Base-by-base conservation (phyloP, 768 basidiomycete species). In the Collybiopsis luxurians region DNA sequence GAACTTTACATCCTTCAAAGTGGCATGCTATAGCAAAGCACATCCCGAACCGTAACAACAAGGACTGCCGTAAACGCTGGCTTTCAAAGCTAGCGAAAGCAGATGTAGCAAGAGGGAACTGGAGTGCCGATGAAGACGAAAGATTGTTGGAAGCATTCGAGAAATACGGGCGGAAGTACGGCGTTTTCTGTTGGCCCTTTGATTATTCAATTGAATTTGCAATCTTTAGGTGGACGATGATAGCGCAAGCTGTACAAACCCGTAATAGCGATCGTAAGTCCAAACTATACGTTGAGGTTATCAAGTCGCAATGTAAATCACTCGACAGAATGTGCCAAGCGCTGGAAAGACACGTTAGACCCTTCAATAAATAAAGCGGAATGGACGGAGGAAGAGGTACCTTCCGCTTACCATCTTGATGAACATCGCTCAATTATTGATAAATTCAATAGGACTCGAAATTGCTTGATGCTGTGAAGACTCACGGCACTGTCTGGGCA, bases 41-140 rank as follows among this genome's bases (percentile, higher is more conserved):
- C 59, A 63, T 69, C 3, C 68, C 68, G 34, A 60, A 64, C 48
- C 62, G 68, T 44, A 69, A 66, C 28, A 69, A 69, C 61, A 69
- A 69, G 60, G 53, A 54, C n/a, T 54, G 53, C 43, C 53, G 53
- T 28, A 54, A 54, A 42, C 65, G 68, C 17, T 69, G 68, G 68
- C 66, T 66, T 59, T 63, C 67, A 1, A 83, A 83, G 72, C 82
- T 84, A 81, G 81, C 80, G 57, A 43, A 27, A 15, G 39, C 80
- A 9, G 79, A 81, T 65, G 80, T 83, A 26, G 79, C 81, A 27
- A 83, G 83, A 64, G 83, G 83, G 38, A 81, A 81, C 10, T 84
- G 83, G 83, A 75, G 80, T 4, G 77, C 80, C 5, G 82, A 84
- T 51, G 83, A 84, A 65, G 83, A 84, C 58, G 79, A 82, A 66